phyloP scores from a whole-genome alignment of 495 filamentous ascomycete species.

The Xylaria nigripes region DNA sequence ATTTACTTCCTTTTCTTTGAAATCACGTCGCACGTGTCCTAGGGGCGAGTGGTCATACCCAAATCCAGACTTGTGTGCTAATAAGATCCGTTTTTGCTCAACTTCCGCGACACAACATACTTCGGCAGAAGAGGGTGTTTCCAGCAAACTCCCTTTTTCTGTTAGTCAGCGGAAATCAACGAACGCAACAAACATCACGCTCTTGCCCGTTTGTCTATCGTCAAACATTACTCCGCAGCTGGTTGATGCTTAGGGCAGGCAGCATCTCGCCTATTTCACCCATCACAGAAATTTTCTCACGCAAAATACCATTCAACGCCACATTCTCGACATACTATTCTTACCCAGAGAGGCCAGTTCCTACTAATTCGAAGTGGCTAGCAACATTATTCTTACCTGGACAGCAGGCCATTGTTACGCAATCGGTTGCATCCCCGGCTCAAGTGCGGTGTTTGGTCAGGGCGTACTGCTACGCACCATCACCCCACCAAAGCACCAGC shows the following conservation, averaged over 20 bases:
- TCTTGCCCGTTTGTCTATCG: not conserved
- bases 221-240: slow-evolving; percentile 13
- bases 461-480: slow-evolving; percentile 15
- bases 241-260: slow-evolving; percentile 5
- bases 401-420: not conserved
- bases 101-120: slow-evolving; percentile 13
- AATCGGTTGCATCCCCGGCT: not conserved
- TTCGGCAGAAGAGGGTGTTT: slow-evolving; percentile 8
- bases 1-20: not conserved
- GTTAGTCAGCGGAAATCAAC: not conserved
- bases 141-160: not conserved
- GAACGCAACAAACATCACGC: not conserved
- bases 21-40: not conserved
- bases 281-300: not conserved
- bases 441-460: slow-evolving; percentile 4
- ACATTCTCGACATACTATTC: not conserved
- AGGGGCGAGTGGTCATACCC: not conserved
- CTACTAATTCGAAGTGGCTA: not conserved
- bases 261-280: not conserved
- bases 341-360: not conserved
- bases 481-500: slow-evolving; percentile 5
- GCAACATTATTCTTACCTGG: not conserved
- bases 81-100: slow-evolving; percentile 7
- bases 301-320: not conserved
- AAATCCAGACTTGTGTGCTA: slow-evolving; percentile 1